These are phyloP conservation scores for Ramalina peruviana DNA, from an alignment of 495 filamentous ascomycete species.

Conservation along the genomic window DNA sequence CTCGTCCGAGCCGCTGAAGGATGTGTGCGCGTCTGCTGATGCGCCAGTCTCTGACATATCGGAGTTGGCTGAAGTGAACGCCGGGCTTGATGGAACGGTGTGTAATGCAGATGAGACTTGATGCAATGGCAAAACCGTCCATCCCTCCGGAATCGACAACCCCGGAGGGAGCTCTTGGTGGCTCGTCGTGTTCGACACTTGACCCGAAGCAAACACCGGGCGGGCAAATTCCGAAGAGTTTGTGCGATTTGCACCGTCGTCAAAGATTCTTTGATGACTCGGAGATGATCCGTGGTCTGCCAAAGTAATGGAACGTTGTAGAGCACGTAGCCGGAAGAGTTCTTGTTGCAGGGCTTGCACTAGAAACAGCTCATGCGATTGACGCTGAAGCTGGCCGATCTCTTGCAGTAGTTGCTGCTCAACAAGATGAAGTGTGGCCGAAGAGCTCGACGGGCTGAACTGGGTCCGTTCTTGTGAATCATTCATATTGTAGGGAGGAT, in stretches of 20 bases:
- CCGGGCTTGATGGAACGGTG: no score
- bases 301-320: conserved; percentile 23
- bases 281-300: background rate
- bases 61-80: no score
- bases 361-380: conserved; percentile 40
- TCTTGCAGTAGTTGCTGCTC: conserved; percentile 56
- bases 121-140: conserved; percentile 58
- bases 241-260: no score
- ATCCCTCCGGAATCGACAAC: conserved; percentile 58
- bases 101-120: conserved; percentile 22
- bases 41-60: no score
- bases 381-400: conserved; percentile 37
- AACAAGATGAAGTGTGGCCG: conserved; percentile 44
- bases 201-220: conserved; percentile 17
- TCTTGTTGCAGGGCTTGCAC: conserved; percentile 48
- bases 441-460: conserved; percentile 23
- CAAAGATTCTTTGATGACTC: no score
- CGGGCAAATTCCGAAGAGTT: conserved; percentile 2
- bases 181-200: conserved; percentile 43
- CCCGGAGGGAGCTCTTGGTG: conserved; percentile 43
- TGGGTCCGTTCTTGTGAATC: conserved; percentile 4
- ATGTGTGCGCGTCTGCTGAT: no score
- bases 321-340: conserved; percentile 42
- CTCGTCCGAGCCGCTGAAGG: no score
- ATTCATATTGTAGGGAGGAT: background rate